Conservation (phyloP, 129 eudicot species). For the Heracleum sosnowskyi region DNA sequence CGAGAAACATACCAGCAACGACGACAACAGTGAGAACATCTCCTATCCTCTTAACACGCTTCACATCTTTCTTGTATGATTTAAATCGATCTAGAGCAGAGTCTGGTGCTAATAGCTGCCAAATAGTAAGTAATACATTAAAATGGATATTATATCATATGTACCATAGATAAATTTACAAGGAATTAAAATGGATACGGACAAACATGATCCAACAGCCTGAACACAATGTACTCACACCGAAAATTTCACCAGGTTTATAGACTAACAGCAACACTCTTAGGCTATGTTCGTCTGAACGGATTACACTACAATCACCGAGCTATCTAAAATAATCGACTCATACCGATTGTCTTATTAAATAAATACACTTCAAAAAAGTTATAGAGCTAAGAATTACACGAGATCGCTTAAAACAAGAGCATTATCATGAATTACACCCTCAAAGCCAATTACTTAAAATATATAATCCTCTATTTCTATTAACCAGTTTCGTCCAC, state of each 20-base stretch:
- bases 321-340: neutral
- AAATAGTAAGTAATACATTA: slow-evolving; percentile 1
- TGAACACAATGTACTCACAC: neutral
- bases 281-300: neutral
- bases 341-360: neutral
- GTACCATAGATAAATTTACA: neutral
- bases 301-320: neutral
- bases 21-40: slow-evolving; percentile 70
- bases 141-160: neutral
- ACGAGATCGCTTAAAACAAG: too few species aligned
- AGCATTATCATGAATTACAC: neutral
- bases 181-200: too few species aligned
- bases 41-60: slow-evolving; percentile 49
- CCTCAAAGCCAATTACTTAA: neutral
- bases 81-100: slow-evolving; percentile 72
- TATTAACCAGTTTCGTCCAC: too few species aligned
- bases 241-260: neutral
- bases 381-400: too few species aligned
- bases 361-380: too few species aligned
- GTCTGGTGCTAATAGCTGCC: slow-evolving; percentile 78
- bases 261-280: neutral
- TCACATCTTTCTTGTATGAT: slow-evolving; percentile 59
- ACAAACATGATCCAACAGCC: neutral
- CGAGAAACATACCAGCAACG: slow-evolving; percentile 64
- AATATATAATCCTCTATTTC: too few species aligned